phyloP scores from a whole-genome alignment of 2,329 filamentous ascomycete genomes.

The Talaromyces sp. region DNA sequence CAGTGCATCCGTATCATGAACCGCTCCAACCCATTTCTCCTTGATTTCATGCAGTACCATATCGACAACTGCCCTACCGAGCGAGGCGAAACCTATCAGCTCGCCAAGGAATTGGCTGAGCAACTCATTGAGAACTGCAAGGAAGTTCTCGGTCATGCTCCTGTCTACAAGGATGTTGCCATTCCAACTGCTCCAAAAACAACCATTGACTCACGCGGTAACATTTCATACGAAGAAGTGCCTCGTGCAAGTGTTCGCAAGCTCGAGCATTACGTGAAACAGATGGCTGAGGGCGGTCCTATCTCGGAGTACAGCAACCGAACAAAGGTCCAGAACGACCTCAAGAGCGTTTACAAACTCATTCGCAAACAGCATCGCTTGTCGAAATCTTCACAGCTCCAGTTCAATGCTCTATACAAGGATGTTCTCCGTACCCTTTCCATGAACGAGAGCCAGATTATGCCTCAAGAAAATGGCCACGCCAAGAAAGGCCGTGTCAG shows the following conservation, averaged over 20 bases:
- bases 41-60: slow-evolving; percentile 99
- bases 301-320: slow-evolving; percentile 98
- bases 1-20: slow-evolving; percentile 99
- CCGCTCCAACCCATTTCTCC: slow-evolving; percentile 87
- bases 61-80: slow-evolving; percentile 98
- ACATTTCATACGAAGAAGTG: slow-evolving; percentile 85
- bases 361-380: slow-evolving; percentile 98
- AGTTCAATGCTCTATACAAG: slow-evolving; percentile 92
- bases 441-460: slow-evolving; percentile 98
- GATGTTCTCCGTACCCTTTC: slow-evolving; percentile 90
- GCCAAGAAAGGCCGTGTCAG: slow-evolving; percentile 56
- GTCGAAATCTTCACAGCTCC: slow-evolving; percentile 90
- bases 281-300: slow-evolving; percentile 98
- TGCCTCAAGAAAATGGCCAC: slow-evolving; percentile 75
- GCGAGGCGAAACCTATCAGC: slow-evolving; percentile 92
- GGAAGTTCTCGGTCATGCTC: slow-evolving; percentile 77
- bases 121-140: slow-evolving; percentile 97
- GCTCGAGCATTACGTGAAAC: slow-evolving; percentile 95
- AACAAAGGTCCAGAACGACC: slow-evolving; percentile 94
- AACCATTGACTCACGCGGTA: slow-evolving; percentile 86
- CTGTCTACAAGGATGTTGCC: slow-evolving; percentile 93
- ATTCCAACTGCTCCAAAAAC: slow-evolving; percentile 89
- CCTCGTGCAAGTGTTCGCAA: slow-evolving; percentile 88
- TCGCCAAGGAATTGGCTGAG: slow-evolving; percentile 91
- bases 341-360: slow-evolving; percentile 93